Base-by-base conservation (phyloP, 2,329 filamentous ascomycete genomes). In the Aspergillus bombycis region DNA sequence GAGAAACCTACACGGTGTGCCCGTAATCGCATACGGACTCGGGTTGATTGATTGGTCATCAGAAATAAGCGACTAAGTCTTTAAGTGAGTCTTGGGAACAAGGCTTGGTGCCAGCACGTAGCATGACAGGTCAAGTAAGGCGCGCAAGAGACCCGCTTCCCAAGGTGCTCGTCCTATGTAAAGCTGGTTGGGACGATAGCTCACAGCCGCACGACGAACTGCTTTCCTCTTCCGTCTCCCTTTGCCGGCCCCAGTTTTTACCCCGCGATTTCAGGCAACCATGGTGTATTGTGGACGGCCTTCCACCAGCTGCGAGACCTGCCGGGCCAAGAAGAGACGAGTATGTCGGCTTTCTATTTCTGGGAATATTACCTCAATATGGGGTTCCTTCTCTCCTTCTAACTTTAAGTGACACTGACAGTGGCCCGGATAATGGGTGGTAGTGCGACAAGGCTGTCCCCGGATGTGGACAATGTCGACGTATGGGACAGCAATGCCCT, bases 241-340 rank as follows among this genome's bases (percentile, higher is more conserved):
- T 8, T 19, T 19, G 4, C 45, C 12, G 4, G 58, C 1, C 12
- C 45, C 23, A 28, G 16, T 28, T 21, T 48, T 48, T 48, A 26
- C 28, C 45, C 43, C 43, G 43, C 43, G n/a, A 12, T 23, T 23
- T 46, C 43, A 48, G 12, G 11, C 45, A 26, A 28, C 21, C 21
- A 58, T 30, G 43, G 19, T 46, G 57, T 54, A 54, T 11, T 58
- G 56, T 58, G 56, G 45, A 8, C 45, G 45, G 12, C 45, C 45
- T 16, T 48, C 45, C 45, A 28, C 45, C 14, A 48, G 45, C 21
- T 48, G 45, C 21, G 16, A 28, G 12, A 48, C 28, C 23, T 48
- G 45, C 10, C 21, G 45, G 12, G 45, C 45, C 11, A 48, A 48
- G 21, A 48, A 26, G 7, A 26, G 23, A 48, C 45, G 45, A 28